A percentile compares a stretch with the other conserved stretches of the same genome.
Evolutionary conservation across 106 monocot species (phyloP).

Genomic region (Phalaenopsis equestris): DNA sequence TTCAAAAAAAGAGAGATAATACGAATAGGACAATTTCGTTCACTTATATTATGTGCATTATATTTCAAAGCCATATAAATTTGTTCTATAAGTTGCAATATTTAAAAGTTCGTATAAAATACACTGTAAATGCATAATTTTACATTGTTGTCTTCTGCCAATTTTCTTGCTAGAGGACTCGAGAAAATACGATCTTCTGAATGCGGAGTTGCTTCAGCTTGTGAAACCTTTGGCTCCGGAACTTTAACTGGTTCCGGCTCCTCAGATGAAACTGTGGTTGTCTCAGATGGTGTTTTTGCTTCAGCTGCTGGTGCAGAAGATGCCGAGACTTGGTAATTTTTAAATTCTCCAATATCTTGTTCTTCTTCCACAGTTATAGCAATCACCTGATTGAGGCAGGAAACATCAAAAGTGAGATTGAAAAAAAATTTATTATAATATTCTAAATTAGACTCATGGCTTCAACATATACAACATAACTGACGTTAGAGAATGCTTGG

Average conservation of each 20-base stretch:
- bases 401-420: background rate
- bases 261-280: slow-evolving; percentile 24
- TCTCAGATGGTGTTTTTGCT: slow-evolving; percentile 30
- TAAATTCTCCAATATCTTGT: slow-evolving; percentile 70
- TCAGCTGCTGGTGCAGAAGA: slow-evolving; percentile 35
- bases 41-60: background rate
- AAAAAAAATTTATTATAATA: background rate
- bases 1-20: background rate
- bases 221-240: slow-evolving; percentile 36
- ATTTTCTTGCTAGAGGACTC: slow-evolving; percentile 85
- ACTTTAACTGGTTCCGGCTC: slow-evolving; percentile 24
- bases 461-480: too few relatives aligned
- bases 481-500: too few relatives aligned
- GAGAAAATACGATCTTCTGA: slow-evolving; percentile 66
- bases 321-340: slow-evolving; percentile 55
- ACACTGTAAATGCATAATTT: slow-evolving; percentile 8
- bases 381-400: slow-evolving; percentile 46
- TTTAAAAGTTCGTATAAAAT: background rate
- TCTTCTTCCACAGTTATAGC: slow-evolving; percentile 93
- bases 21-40: background rate
- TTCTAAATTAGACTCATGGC: too few relatives aligned
- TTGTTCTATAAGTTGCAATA: background rate
- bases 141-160: slow-evolving; percentile 94
- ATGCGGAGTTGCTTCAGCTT: slow-evolving; percentile 25
- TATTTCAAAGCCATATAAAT: background rate